A percentile compares a stretch with the other conserved stretches of the same genome.
phyloP scores from a whole-genome alignment of 192 early-diverging fungal species.

The Coemansia sp. region DNA sequence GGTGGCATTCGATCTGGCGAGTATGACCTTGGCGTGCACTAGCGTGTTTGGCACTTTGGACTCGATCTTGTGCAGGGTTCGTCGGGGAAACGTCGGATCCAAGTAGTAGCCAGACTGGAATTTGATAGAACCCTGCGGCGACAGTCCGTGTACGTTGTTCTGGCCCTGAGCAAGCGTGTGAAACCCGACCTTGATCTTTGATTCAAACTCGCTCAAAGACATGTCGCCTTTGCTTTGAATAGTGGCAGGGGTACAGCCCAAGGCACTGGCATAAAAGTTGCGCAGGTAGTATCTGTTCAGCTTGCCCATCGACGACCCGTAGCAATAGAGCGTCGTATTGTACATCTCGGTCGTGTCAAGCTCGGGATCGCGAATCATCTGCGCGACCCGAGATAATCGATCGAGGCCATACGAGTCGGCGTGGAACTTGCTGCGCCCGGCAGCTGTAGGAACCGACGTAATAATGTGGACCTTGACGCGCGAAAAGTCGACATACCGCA shows the following conservation, averaged over 20 bases:
- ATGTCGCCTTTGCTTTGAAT: too few relatives aligned
- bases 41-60: slow-evolving; percentile 6
- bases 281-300: slow-evolving; percentile 7
- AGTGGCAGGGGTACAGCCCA: background rate
- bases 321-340: slow-evolving; percentile 27
- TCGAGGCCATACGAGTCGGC: slow-evolving; percentile 56
- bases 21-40: slow-evolving; percentile 34
- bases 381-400: slow-evolving; percentile 48
- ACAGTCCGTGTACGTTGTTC: slow-evolving; percentile 10
- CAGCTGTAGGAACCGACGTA: slow-evolving; percentile 57
- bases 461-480: slow-evolving; percentile 61
- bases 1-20: too few relatives aligned
- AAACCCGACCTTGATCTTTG: slow-evolving; percentile 23
- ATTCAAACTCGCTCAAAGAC: background rate
- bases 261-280: slow-evolving; percentile 20
- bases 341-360: background rate
- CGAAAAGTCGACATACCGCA: slow-evolving; percentile 54
- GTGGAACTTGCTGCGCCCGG: slow-evolving; percentile 18
- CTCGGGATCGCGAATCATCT: background rate
- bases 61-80: slow-evolving; percentile 16
- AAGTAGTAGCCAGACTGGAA: slow-evolving; percentile 10
- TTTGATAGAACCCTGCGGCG: slow-evolving; percentile 15
- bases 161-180: slow-evolving; percentile 31
- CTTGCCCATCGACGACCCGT: slow-evolving; percentile 45
- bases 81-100: background rate